Base-by-base conservation (phyloP, 495 filamentous ascomycete genomes). In the Trichoderma gamsii region DNA sequence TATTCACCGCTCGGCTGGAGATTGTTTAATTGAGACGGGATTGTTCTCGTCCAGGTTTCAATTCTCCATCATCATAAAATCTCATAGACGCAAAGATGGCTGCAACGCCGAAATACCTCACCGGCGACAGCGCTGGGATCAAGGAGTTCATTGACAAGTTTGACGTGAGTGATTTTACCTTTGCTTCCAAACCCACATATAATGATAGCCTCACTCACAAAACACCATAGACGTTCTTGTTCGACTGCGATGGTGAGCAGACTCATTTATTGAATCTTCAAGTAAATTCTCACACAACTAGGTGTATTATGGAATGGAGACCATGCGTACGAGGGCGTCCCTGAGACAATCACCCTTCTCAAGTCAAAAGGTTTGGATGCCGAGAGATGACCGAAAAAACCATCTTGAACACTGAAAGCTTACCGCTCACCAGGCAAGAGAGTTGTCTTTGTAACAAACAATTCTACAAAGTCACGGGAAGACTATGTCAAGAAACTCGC, bases 291-390 rank as follows among this genome's bases (percentile, higher is more conserved):
- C 52, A 52, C 67, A 15, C 6, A 16, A 66, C 74, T 75, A 98
- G 94, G 94, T 72, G 95, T 99, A 15, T 81, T 99, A 68, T 99
- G 95, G 95, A 96, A 92, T 38, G 95, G 95, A 38, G 92, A 97
- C 69, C 88, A 93, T 75, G 80, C 92, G 15, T 96, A 97, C 72
- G 88, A 90, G 16, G 90, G 89, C 23, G 90, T 90, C 6, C 86
- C 89, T 16, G 93, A 97, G 79, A 93, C 92, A 1, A 72, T 99
- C 15, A 87, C 93, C 51, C 77, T 94, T 74, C 79, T 99, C 65
- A 87, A 92, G 73, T 86, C 84, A 29, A 89, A 84, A 86, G 92
- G 93, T 96, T 76, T 65, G 76, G 76, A 21, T 23, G 18, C 49
- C 49, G 35, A 38, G 35, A 38, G 35, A 38, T 29, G 35, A 38